These are phyloP conservation scores for Tirmania nivea DNA, from an alignment of 495 filamentous ascomycete genomes.

Conservation along the genomic window DNA sequence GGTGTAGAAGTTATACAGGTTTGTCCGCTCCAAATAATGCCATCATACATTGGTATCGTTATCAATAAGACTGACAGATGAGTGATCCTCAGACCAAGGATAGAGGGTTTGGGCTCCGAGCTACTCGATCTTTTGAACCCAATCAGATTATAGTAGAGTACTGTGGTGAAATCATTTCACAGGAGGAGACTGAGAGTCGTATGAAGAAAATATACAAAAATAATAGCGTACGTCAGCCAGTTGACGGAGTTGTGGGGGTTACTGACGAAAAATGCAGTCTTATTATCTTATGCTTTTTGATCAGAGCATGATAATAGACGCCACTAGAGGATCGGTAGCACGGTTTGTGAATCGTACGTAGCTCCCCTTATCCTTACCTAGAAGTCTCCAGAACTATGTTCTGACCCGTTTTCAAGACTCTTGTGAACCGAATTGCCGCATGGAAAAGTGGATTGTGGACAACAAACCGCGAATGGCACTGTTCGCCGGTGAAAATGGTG, in stretches of 20 bases:
- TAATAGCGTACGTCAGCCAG: conserved; percentile 45
- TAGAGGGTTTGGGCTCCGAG: conserved; percentile 76
- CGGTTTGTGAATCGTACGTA: conserved; percentile 68
- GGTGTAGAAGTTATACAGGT: conserved; percentile 73
- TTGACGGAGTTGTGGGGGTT: conserved; percentile 1
- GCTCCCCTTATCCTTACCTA: neutral
- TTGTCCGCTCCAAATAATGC: neutral
- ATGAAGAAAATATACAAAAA: conserved; percentile 86
- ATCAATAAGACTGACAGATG: no score
- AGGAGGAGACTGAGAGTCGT: conserved; percentile 72
- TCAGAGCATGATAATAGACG: conserved; percentile 97
- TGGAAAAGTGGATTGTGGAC: conserved; percentile 94
- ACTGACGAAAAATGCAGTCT: conserved; percentile 28
- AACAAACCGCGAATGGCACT: conserved; percentile 92
- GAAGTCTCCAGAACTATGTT: neutral
- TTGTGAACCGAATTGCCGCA: conserved; percentile 87
- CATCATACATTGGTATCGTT: no score
- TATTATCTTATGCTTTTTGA: conserved; percentile 98
- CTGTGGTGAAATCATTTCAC: conserved; percentile 88
- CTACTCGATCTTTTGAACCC: conserved; percentile 65
- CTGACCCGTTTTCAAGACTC: conserved; percentile 31
- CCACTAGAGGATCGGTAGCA: conserved; percentile 82
- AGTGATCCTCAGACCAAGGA: conserved; percentile 42
- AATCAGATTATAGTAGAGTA: conserved; percentile 97
- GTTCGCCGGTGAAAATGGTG: conserved; percentile 72